phyloP scores from a whole-genome alignment of 192 early-diverging fungal species.

The Linnemannia hyalina region DNA sequence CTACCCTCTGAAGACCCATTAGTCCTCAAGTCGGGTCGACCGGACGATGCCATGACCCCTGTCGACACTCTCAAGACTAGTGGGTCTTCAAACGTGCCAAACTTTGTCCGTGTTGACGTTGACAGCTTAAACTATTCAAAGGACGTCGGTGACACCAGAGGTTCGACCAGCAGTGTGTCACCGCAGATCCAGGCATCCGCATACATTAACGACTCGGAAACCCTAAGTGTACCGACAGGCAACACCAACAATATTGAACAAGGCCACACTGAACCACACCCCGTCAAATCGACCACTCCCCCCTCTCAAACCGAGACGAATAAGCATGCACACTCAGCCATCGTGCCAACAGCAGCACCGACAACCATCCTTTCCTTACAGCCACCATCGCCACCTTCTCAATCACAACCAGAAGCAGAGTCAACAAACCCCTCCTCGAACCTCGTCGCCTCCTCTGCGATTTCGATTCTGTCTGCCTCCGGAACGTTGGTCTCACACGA shows the following conservation, averaged over 20 bases:
- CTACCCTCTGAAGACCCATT: background rate
- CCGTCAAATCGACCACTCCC: background rate
- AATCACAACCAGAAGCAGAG: background rate
- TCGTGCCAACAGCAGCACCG: background rate
- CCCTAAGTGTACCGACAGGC: background rate
- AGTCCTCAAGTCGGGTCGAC: background rate
- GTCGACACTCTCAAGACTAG: background rate
- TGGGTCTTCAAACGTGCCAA: background rate
- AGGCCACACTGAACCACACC: background rate
- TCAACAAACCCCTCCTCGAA: background rate
- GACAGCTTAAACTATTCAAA: background rate
- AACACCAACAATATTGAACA: background rate
- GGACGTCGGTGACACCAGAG: background rate
- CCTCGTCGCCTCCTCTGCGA: background rate
- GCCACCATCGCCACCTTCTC: background rate
- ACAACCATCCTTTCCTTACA: background rate
- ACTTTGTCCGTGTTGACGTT: background rate
- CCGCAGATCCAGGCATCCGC: background rate
- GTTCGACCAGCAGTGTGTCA: background rate
- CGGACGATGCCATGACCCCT: background rate
- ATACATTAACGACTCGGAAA: background rate
- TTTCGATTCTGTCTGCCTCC: conserved; percentile 28
- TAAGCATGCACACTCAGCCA: background rate
- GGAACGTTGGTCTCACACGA: conserved; percentile 14
- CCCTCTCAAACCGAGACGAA: background rate